phyloP scores from a whole-genome alignment of 805 yeast species.

The Cyberlindnera misumaiensis region DNA sequence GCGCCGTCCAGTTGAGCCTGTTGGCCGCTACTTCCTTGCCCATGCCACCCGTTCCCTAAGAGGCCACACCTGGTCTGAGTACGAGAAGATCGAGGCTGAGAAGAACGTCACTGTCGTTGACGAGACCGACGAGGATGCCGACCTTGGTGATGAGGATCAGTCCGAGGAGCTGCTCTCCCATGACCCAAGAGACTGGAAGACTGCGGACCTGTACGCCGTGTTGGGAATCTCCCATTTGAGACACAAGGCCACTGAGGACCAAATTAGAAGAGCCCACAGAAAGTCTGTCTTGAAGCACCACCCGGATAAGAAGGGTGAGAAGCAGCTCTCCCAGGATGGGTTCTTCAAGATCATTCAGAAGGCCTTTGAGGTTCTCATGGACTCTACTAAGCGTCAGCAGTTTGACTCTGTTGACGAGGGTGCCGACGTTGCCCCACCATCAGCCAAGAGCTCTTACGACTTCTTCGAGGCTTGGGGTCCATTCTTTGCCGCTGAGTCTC shows the following conservation, averaged over 20 bases:
- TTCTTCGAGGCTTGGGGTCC: conserved; percentile 92
- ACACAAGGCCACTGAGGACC: conserved; percentile 86
- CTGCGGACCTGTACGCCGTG: conserved; percentile 93
- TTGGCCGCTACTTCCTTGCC: conserved; percentile 91
- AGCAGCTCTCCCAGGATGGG: conserved; percentile 88
- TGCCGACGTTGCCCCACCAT: conserved; percentile 82
- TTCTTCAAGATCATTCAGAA: conserved; percentile 97
- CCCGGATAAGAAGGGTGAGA: conserved; percentile 95
- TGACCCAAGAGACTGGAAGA: conserved; percentile 98
- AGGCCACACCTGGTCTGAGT: conserved; percentile 98
- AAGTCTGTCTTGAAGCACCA: conserved; percentile 94
- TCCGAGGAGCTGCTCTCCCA: conserved; percentile 64
- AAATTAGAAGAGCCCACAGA: conserved; percentile 94
- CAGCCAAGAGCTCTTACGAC: conserved; percentile 57
- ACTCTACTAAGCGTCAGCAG: conserved; percentile 82
- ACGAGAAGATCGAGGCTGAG: conserved; percentile 88
- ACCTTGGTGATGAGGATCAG: conserved; percentile 72
- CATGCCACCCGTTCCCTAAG: conserved; percentile 94
- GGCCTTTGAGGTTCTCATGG: conserved; percentile 86
- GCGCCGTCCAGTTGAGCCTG: conserved; percentile 89
- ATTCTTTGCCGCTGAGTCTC: conserved; percentile 81
- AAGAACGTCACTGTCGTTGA: conserved; percentile 71
- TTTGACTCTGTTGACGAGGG: conserved; percentile 90
- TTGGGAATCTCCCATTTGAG: conserved; percentile 89
- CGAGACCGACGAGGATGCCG: conserved; percentile 42